phyloP scores from a whole-genome alignment of 192 early-diverging fungal genomes.

The Entophlyctis helioformis region DNA sequence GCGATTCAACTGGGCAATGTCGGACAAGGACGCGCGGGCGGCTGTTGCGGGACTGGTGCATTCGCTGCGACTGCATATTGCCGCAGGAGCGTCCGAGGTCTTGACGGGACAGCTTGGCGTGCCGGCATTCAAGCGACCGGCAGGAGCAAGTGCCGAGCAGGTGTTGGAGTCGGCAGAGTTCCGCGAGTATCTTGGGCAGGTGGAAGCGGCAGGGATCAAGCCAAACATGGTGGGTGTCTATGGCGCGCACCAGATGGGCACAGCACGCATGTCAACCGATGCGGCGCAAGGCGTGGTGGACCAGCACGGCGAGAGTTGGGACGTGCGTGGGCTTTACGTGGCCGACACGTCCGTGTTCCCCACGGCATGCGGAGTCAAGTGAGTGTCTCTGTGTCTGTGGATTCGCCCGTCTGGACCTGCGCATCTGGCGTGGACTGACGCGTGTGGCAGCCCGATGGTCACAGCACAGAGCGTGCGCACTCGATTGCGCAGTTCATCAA shows the following conservation, averaged over 20 bases:
- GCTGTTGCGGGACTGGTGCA: slow-evolving; percentile 30
- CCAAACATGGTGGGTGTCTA: slow-evolving; percentile 21
- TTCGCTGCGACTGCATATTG: slow-evolving; percentile 36
- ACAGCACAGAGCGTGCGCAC: no score
- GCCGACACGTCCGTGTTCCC: no score
- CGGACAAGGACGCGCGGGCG: slow-evolving; percentile 35
- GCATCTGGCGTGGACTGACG: no score
- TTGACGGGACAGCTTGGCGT: slow-evolving; percentile 37
- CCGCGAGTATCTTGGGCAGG: slow-evolving; percentile 17
- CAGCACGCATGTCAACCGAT: slow-evolving; percentile 49
- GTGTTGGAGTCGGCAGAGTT: slow-evolving; percentile 4
- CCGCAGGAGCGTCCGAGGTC: slow-evolving; percentile 51
- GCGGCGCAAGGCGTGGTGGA: slow-evolving; percentile 43
- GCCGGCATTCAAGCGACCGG: slow-evolving; percentile 3
- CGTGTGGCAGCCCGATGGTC: no score
- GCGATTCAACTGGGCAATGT: slow-evolving; percentile 36
- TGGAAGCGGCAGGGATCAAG: slow-evolving; percentile 12
- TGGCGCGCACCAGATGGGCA: slow-evolving; percentile 53
- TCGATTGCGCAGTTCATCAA: no score
- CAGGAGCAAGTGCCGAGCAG: background rate
- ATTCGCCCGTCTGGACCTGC: no score
- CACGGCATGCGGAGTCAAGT: slow-evolving; percentile 60
- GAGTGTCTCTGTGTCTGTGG: slow-evolving; percentile 6
- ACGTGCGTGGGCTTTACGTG: slow-evolving; percentile 58
- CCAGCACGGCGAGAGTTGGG: slow-evolving; percentile 62